A percentile compares a stretch with the other conserved stretches of the same genome.
phyloP scores from a whole-genome alignment of 768 basidiomycete genomes.

The Pleurotus giganteus region DNA sequence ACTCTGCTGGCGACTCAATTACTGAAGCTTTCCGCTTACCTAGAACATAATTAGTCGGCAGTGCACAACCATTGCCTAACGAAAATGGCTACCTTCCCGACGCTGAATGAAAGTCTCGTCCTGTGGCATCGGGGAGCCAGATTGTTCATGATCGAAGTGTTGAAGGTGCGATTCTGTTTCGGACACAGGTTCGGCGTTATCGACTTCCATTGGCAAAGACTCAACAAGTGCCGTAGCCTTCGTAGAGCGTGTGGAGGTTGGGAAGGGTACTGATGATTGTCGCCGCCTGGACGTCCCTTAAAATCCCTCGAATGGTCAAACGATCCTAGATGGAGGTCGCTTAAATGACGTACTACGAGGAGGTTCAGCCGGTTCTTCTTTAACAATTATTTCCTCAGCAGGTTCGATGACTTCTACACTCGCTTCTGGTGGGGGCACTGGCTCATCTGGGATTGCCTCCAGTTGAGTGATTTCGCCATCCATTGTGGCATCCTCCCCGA shows the following conservation, averaged over 20 bases:
- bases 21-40: slow-evolving; percentile 69
- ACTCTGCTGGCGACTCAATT: slow-evolving; percentile 41
- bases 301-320: background rate
- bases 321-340: background rate
- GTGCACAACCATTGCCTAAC: background rate
- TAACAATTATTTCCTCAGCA: background rate
- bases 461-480: background rate
- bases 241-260: background rate
- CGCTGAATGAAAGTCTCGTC: background rate
- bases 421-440: background rate
- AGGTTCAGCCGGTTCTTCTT: background rate
- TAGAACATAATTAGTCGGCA: slow-evolving; percentile 20
- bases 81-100: slow-evolving; percentile 9
- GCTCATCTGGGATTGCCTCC: background rate
- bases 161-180: background rate
- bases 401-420: background rate
- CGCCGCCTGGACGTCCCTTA: background rate
- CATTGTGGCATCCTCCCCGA: background rate
- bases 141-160: background rate
- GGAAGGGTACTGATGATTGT: background rate
- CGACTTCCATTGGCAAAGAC: background rate
- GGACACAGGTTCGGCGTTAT: background rate
- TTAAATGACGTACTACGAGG: background rate
- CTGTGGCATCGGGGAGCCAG: background rate
- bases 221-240: background rate